Evolutionary conservation across 768 basidiomycete species (phyloP).

Genomic region (Tricholoma furcatifolium): DNA sequence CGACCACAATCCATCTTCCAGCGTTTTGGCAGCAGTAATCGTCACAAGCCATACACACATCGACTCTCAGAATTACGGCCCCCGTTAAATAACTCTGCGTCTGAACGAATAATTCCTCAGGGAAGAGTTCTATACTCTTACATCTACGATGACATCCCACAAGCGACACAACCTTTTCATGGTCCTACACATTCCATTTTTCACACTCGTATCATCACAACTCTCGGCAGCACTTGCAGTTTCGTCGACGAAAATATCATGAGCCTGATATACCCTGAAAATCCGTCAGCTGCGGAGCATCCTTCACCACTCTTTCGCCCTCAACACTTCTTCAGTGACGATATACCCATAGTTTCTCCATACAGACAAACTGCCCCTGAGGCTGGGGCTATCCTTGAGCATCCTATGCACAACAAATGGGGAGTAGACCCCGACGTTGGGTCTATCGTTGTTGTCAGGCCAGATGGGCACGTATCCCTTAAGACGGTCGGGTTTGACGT

Average conservation of each 20-base stretch:
- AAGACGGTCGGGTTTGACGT: slow-evolving; percentile 12
- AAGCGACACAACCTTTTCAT: slow-evolving; percentile 13
- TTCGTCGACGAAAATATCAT: slow-evolving; percentile 12
- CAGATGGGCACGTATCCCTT: slow-evolving; percentile 13
- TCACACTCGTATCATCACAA: slow-evolving; percentile 13
- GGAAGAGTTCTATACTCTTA: slow-evolving; percentile 14
- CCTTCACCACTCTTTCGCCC: slow-evolving; percentile 15
- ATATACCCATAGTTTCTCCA: slow-evolving; percentile 15
- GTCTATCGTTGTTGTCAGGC: slow-evolving; percentile 14
- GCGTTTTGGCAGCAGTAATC: slow-evolving; percentile 6
- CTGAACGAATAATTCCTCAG: background rate
- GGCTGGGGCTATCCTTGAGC: slow-evolving; percentile 15
- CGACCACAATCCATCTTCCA: slow-evolving; percentile 12
- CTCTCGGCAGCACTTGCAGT: slow-evolving; percentile 6
- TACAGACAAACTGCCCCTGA: slow-evolving; percentile 15
- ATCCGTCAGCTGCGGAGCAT: background rate
- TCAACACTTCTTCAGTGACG: slow-evolving; percentile 15
- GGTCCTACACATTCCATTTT: slow-evolving; percentile 13
- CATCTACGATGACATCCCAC: slow-evolving; percentile 15
- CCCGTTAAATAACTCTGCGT: background rate
- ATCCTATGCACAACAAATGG: slow-evolving; percentile 18
- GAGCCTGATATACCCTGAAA: slow-evolving; percentile 9
- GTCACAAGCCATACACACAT: background rate
- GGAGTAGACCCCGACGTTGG: slow-evolving; percentile 11
- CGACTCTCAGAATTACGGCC: slow-evolving; percentile 1